These are phyloP conservation scores for Erysimum cheiranthoides DNA, from an alignment of 345 rosid genomes.

Conservation along the genomic window DNA sequence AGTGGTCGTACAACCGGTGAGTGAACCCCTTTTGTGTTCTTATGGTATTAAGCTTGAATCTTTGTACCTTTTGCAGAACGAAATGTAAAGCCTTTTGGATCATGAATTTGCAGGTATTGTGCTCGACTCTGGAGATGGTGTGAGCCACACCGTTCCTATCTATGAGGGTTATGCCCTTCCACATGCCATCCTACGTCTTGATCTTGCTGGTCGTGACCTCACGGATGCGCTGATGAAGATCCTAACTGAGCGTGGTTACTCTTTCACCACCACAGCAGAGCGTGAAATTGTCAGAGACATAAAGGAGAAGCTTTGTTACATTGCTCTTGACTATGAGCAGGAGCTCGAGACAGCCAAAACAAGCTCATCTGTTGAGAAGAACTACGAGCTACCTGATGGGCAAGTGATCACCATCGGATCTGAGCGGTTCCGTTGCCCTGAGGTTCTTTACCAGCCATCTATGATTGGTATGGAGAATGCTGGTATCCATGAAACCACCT, in stretches of 20 bases:
- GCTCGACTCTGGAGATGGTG: conserved; percentile 95
- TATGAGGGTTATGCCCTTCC: conserved; percentile 93
- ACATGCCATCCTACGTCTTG: conserved; percentile 91
- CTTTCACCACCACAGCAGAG: conserved; percentile 95
- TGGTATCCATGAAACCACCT: conserved; percentile 91
- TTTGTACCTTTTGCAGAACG: not conserved
- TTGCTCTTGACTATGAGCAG: conserved; percentile 91
- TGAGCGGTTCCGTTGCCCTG: conserved; percentile 93
- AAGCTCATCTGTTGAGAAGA: conserved; percentile 86
- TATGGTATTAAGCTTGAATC: conserved; percentile 7
- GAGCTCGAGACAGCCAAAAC: conserved; percentile 92
- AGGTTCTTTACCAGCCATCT: conserved; percentile 95
- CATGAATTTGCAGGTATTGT: conserved; percentile 70
- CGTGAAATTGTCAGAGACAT: conserved; percentile 97
- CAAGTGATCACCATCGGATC: conserved; percentile 94
- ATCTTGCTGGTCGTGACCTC: conserved; percentile 93
- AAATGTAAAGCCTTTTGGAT: not conserved
- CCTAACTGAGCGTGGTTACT: conserved; percentile 93
- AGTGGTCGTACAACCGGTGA: conserved; percentile 98
- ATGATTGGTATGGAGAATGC: conserved; percentile 97
- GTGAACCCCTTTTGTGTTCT: conserved; percentile 18
- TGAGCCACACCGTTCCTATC: conserved; percentile 89
- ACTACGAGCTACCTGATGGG: conserved; percentile 88
- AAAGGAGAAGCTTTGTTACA: conserved; percentile 91
- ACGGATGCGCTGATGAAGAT: conserved; percentile 87